A percentile compares a stretch with the other conserved stretches of the same genome.
Conservation (phyloP, 2,329 filamentous ascomycete genomes). For the Xenoacremonium recifei region DNA sequence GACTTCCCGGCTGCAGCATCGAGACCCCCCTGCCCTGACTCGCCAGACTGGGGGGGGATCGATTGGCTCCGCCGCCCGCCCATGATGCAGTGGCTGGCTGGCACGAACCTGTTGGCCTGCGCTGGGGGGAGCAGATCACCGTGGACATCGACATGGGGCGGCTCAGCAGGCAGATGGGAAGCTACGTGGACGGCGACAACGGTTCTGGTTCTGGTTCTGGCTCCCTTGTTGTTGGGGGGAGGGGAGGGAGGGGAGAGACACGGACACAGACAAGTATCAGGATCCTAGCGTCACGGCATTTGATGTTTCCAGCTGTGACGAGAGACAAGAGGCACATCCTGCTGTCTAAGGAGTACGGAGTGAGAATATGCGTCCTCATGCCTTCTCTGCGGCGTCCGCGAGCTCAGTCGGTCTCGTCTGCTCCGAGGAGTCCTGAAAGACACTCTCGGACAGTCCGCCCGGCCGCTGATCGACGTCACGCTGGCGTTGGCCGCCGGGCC, state of each 20-base stretch:
- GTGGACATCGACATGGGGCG: neutral
- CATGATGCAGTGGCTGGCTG: slow-evolving; percentile 22
- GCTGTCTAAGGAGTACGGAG: neutral
- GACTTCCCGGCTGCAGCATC: slow-evolving; percentile 16
- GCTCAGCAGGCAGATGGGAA: neutral
- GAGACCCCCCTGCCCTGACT: slow-evolving; percentile 21
- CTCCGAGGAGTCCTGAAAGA: neutral
- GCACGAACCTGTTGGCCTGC: slow-evolving; percentile 19
- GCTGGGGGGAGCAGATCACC: slow-evolving; percentile 18
- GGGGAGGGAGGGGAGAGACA: no score
- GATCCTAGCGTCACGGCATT: no score
- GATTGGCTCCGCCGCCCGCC: slow-evolving; percentile 22
- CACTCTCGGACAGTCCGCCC: slow-evolving; percentile 16
- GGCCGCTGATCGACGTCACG: slow-evolving; percentile 22
- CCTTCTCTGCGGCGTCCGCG: no score
- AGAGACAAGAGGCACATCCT: no score
- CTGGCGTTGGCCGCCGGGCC: slow-evolving; percentile 4
- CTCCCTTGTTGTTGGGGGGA: no score
- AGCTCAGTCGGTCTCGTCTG: neutral
- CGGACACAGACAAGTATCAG: no score
- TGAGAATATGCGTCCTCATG: neutral
- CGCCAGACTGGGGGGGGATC: slow-evolving; percentile 10
- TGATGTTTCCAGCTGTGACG: no score
- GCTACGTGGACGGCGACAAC: slow-evolving; percentile 1
- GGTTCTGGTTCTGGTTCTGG: no score